Base-by-base conservation (phyloP, 2,329 filamentous ascomycete genomes). In the Pestalotiopsis fici region DNA sequence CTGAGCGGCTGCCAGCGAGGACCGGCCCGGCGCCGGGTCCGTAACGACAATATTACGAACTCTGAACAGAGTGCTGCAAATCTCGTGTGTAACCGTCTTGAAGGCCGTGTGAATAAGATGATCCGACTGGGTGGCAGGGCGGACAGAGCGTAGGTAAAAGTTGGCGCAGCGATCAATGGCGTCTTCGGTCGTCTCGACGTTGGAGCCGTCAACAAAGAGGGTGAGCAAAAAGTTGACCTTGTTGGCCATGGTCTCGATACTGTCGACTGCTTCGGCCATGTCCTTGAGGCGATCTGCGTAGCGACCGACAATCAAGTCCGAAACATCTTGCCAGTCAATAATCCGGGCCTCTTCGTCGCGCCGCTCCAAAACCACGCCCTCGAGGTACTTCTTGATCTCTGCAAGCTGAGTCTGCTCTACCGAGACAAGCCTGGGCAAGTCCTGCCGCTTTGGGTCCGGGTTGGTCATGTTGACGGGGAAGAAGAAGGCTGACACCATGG, bases 241-340 rank as follows among this genome's bases (percentile, higher is more conserved):
- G 4, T 27, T 23, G 11, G 47, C 35, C 66, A 69, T 62, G 13
- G 18, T 11, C 13, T 63, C 60, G 21, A 68, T 28, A 35, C 12
- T 3, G 39, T 62, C 54, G 28, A 65, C 61, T 13, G 39, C 54
- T 35, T 73, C 73, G 4, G 66, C 66, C 18, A 74, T 69, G n/a
- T 75, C 68, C 12, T 56, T 60, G 37, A 90, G 76, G n/a, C 83
- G 78, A 39, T 81, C 74, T 3, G 82, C 81, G 72, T 89, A 90
- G 3, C 86, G 81, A 6, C 77, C 73, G 3, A 88, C 78, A n/a
- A 89, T 78, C 82, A 87, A 83, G 69, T 90, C 87, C 1, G 82
- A 78, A 3, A 87, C 76, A 0, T 76, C 79, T 72, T 89, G 88
- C 88, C 87, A 90, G 70, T 88, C 73, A 59, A 78, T 65, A 73